Percentiles rank a stretch among this genome's conserved stretches.
Conservation (phyloP, 2,329 filamentous ascomycete genomes). For the Xylaria sp. region DNA sequence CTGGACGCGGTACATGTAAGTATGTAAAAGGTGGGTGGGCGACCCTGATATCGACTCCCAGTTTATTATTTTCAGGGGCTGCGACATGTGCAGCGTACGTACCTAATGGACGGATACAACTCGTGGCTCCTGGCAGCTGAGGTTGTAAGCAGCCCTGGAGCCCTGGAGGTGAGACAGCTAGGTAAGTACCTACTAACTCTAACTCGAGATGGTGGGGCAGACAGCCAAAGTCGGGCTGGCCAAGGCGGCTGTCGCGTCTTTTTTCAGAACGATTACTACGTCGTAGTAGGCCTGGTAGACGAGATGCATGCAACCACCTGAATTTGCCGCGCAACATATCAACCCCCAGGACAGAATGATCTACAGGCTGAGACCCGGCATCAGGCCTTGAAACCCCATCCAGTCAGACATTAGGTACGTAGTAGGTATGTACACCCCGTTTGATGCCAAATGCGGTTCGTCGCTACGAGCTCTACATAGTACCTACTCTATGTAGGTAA, state of each 20-base stretch:
- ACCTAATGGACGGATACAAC: not conserved
- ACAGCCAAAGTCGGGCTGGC: not conserved
- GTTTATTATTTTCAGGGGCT: slow-evolving; percentile 6
- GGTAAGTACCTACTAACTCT: too few species aligned
- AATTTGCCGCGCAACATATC: slow-evolving; percentile 1
- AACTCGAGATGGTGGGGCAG: slow-evolving; percentile 2
- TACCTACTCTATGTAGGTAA: too few species aligned
- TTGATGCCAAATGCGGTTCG: slow-evolving; percentile 32
- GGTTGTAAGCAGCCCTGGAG: slow-evolving; percentile 5
- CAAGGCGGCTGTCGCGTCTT: not conserved
- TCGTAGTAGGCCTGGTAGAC: slow-evolving; percentile 11
- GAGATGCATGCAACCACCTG: slow-evolving; percentile 3
- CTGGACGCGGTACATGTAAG: too few species aligned
- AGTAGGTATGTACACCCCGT: slow-evolving; percentile 9
- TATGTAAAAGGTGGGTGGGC: not conserved
- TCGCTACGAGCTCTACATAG: slow-evolving; percentile 18
- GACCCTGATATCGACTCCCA: not conserved
- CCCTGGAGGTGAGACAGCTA: too few species aligned
- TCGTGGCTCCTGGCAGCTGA: slow-evolving; percentile 9
- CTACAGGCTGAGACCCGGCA: slow-evolving; percentile 46
- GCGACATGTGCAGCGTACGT: slow-evolving; percentile 5
- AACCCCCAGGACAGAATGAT: slow-evolving; percentile 36
- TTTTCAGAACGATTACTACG: slow-evolving; percentile 8
- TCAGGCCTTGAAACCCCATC: slow-evolving; percentile 44
- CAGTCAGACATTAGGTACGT: slow-evolving; percentile 22